These are phyloP conservation scores for Alternaria angustiovoidea DNA, from an alignment of 2,329 filamentous ascomycete genomes.

Conservation along the genomic window DNA sequence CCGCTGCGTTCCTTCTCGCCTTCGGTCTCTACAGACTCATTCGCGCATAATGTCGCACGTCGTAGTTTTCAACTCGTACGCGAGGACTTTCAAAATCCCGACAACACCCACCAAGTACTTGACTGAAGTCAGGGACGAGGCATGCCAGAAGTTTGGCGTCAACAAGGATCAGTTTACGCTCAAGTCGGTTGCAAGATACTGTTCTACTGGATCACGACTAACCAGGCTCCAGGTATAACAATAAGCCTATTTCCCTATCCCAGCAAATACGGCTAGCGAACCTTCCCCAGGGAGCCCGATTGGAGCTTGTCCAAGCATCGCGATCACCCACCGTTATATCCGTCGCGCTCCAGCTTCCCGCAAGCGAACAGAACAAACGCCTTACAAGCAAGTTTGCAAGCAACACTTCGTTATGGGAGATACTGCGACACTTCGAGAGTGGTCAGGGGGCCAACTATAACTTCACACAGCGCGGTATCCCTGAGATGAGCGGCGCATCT, in stretches of 20 bases:
- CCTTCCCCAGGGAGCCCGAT: slow-evolving; percentile 83
- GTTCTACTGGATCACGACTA: not conserved
- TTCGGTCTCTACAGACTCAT: slow-evolving; percentile 39
- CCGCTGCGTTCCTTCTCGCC: slow-evolving; percentile 33
- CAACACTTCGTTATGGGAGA: slow-evolving; percentile 86
- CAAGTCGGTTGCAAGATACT: slow-evolving; percentile 66
- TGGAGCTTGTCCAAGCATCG: slow-evolving; percentile 88
- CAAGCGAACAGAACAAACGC: slow-evolving; percentile 61
- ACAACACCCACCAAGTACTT: slow-evolving; percentile 82
- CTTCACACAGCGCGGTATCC: slow-evolving; percentile 83
- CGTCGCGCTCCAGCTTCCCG: slow-evolving; percentile 84
- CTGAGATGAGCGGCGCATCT: slow-evolving; percentile 64
- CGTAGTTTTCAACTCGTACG: slow-evolving; percentile 81
- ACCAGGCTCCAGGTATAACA: slow-evolving; percentile 60
- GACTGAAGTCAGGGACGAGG: slow-evolving; percentile 85
- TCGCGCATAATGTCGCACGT: slow-evolving; percentile 82
- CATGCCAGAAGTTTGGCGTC: slow-evolving; percentile 81
- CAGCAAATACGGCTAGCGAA: slow-evolving; percentile 84
- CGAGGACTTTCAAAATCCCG: slow-evolving; percentile 81
- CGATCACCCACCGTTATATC: slow-evolving; percentile 85
- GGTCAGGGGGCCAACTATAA: slow-evolving; percentile 63
- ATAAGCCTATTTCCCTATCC: slow-evolving; percentile 86
- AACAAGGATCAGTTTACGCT: slow-evolving; percentile 77
- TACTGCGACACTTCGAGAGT: slow-evolving; percentile 89
- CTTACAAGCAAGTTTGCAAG: slow-evolving; percentile 87